Conservation (phyloP, 2,329 filamentous ascomycete genomes). For the Talaromyces sp. region DNA sequence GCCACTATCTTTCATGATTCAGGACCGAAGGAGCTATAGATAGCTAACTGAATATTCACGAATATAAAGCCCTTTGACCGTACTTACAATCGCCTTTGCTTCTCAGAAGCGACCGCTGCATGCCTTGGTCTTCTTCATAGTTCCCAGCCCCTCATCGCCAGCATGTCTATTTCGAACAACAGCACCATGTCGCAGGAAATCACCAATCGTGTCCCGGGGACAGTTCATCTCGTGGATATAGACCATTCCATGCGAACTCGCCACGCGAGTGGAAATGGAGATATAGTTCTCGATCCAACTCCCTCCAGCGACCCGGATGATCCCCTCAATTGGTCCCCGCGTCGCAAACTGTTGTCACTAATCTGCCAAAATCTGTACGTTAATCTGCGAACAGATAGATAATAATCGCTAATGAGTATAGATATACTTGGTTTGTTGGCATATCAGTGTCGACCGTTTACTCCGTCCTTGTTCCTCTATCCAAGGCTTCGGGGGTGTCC, state of each 20-base stretch:
- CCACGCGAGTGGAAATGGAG: slow-evolving; percentile 28
- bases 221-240: slow-evolving; percentile 41
- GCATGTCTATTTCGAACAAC: background rate
- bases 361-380: slow-evolving; percentile 39
- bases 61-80: background rate
- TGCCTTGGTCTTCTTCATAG: background rate
- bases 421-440: slow-evolving; percentile 27
- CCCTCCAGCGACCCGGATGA: slow-evolving; percentile 45
- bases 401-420: slow-evolving; percentile 15
- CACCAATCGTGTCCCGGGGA: slow-evolving; percentile 32
- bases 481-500: slow-evolving; percentile 32
- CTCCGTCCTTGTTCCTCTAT: slow-evolving; percentile 35
- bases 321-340: slow-evolving; percentile 41
- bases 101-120: background rate
- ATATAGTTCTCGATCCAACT: slow-evolving; percentile 40
- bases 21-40: background rate
- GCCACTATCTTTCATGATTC: background rate
- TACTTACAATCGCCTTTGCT: background rate
- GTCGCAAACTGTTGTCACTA: slow-evolving; percentile 39
- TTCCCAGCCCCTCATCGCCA: background rate
- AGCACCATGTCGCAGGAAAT: background rate
- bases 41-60: background rate
- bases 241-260: slow-evolving; percentile 30
- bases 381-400: background rate
- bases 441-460: slow-evolving; percentile 25